Percentiles rank a stretch among this genome's conserved stretches.
Conservation (phyloP, 164 flowering plant species). For the Cinnamomum micranthum region DNA sequence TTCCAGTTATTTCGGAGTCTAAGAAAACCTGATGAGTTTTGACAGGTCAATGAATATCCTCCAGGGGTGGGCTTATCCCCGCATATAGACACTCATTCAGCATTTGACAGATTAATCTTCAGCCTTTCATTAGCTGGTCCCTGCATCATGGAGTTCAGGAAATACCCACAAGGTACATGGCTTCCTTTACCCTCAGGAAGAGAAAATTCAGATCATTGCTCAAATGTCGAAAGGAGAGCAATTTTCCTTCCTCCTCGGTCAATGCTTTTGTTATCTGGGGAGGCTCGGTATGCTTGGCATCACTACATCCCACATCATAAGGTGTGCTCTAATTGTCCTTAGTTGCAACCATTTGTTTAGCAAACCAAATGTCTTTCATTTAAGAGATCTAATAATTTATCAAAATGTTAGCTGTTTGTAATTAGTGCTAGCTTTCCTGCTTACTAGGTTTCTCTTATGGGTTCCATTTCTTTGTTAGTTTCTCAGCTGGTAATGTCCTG, state of each 20-base stretch:
- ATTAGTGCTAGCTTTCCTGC: too few relatives aligned
- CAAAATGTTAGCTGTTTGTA: too few relatives aligned
- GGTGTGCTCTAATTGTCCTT: slow-evolving; percentile 30
- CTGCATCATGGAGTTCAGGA: slow-evolving; percentile 96
- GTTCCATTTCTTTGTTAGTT: too few relatives aligned
- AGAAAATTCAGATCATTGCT: slow-evolving; percentile 28
- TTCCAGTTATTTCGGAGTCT: not conserved
- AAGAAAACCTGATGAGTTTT: slow-evolving; percentile 4
- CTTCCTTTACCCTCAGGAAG: slow-evolving; percentile 21
- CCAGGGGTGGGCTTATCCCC: slow-evolving; percentile 93
- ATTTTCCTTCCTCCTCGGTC: slow-evolving; percentile 91
- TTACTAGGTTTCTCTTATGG: too few relatives aligned
- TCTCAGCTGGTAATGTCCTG: too few relatives aligned
- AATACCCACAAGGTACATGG: slow-evolving; percentile 59
- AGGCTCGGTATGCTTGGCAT: slow-evolving; percentile 97
- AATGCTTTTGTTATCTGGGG: slow-evolving; percentile 78
- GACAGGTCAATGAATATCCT: slow-evolving; percentile 93
- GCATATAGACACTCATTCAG: slow-evolving; percentile 95
- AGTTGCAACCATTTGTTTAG: too few relatives aligned
- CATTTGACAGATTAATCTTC: slow-evolving; percentile 82
- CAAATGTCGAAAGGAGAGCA: slow-evolving; percentile 45
- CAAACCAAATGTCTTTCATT: too few relatives aligned
- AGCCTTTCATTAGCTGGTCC: slow-evolving; percentile 97
- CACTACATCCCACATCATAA: slow-evolving; percentile 98
- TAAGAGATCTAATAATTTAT: too few relatives aligned